Conservation (phyloP, 2,329 filamentous ascomycete species). For the Volutella citrinella region DNA sequence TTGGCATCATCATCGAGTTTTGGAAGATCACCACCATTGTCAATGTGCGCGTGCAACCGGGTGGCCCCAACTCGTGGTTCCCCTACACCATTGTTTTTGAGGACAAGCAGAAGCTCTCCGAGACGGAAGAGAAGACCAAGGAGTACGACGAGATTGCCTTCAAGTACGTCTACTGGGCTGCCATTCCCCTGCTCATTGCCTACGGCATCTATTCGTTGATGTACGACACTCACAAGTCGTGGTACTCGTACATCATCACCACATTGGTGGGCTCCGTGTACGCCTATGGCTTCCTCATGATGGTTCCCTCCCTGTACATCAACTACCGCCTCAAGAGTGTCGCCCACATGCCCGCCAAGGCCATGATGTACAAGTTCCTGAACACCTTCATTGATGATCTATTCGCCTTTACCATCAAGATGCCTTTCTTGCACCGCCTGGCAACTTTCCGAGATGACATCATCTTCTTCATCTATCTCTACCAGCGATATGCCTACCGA, state of each 20-base stretch:
- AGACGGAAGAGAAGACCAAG: slow-evolving; percentile 96
- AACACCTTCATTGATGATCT: slow-evolving; percentile 99
- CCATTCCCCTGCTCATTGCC: slow-evolving; percentile 81
- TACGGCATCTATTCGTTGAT: slow-evolving; percentile 89
- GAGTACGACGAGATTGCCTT: slow-evolving; percentile 98
- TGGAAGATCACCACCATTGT: slow-evolving; percentile 99
- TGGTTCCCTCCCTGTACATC: slow-evolving; percentile 97
- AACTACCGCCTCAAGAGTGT: slow-evolving; percentile 96
- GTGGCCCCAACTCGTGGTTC: slow-evolving; percentile 64
- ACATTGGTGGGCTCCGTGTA: slow-evolving; percentile 96
- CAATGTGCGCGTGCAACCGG: slow-evolving; percentile 75
- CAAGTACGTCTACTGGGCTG: slow-evolving; percentile 91
- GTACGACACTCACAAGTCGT: slow-evolving; percentile 95
- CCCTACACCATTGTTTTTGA: slow-evolving; percentile 84
- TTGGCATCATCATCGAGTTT: slow-evolving; percentile 66
- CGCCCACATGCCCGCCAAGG: slow-evolving; percentile 93
- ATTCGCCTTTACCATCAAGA: slow-evolving; percentile 99
- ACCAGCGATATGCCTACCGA: slow-evolving; percentile 91
- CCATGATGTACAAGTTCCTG: slow-evolving; percentile 97
- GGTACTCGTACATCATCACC: slow-evolving; percentile 95
- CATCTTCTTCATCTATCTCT: slow-evolving; percentile 97
- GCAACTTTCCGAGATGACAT: slow-evolving; percentile 92
- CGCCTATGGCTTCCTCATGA: slow-evolving; percentile 98
- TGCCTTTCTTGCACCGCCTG: slow-evolving; percentile 89
- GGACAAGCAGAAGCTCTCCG: slow-evolving; percentile 93